Base-by-base conservation (phyloP, 2,329 filamentous ascomycete species). In the Neoarthrinium moseri region DNA sequence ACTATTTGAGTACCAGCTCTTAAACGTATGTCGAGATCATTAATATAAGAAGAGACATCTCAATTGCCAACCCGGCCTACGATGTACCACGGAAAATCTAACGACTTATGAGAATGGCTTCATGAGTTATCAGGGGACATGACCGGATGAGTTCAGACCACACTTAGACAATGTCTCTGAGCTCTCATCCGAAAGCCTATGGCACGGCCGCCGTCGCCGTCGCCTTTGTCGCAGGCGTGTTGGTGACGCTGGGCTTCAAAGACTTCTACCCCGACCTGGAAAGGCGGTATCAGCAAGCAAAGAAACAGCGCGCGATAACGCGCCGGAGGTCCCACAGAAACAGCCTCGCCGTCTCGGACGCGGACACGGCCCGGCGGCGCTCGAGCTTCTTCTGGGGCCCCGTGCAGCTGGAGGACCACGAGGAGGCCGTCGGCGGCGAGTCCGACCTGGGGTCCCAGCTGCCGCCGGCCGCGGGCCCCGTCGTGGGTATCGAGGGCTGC, bases 401-500 rank as follows among this genome's bases (percentile, higher is more conserved):
- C 3, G 69, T 84, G 5, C 64, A 71, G 33, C 74, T 84, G 15
- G 74, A 83, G 57, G 80, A 84, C 57, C 75, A 73, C 50, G 78
- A 83, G 50, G 60, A 68, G 34, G 32, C 13, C 22, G 58, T 55
- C 44, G 57, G 46, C 12, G 61, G 56, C 39, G 56, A 49, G 55
- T 60, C 54, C 33, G 44, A 46, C 10, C 24, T 18, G 45, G 51
- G 22, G 15, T 52, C 23, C 12, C 51, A 50, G 36, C 51, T 54
- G 22, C 54, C 43, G 45, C 53, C 55, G 40, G 41, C 53, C 23
- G 40, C 60, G 27, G 54, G 62, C 49, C 81, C 92, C 46, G 81
- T 83, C 12, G 80, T 89, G 46, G 94, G 94, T 15, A 88, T 99
- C 49, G 91, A 95, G 66, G 89, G 86, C 36, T 89, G 87, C 62